phyloP scores from a whole-genome alignment of 2,329 filamentous ascomycete genomes.

The Arachnomyces sp. region DNA sequence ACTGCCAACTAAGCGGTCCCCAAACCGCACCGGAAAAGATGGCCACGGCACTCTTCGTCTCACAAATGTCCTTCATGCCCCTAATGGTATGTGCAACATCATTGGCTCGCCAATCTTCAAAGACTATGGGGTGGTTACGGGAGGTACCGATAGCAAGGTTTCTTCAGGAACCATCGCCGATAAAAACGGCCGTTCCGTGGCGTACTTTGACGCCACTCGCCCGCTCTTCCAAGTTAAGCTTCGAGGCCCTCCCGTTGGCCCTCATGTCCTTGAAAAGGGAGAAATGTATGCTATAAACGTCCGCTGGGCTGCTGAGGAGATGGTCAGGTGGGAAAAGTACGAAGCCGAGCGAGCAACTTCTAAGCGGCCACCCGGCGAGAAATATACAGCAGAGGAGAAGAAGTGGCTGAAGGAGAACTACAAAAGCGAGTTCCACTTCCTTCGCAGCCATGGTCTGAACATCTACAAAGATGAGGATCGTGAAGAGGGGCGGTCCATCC shows the following conservation, averaged over 20 bases:
- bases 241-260: conserved; percentile 8
- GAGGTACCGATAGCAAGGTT: no score
- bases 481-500: conserved; percentile 25
- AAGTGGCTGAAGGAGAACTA: conserved; percentile 30
- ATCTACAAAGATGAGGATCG: conserved; percentile 34
- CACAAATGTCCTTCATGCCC: conserved; percentile 9
- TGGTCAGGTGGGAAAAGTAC: conserved; percentile 5
- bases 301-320: conserved; percentile 7
- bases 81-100: conserved; percentile 9
- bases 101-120: conserved; percentile 6
- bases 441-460: conserved; percentile 21
- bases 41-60: conserved; percentile 6
- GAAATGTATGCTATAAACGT: conserved; percentile 3
- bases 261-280: conserved; percentile 4
- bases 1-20: conserved; percentile 7
- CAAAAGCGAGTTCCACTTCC: conserved; percentile 27
- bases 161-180: conserved; percentile 1
- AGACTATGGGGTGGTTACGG: neutral
- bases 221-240: conserved; percentile 7
- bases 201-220: conserved; percentile 5
- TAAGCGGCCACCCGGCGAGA: no score
- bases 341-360: neutral
- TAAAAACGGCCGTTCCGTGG: conserved; percentile 1
- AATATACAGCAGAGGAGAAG: conserved; percentile 22
- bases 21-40: conserved; percentile 2